Evolutionary conservation across 257 asterid genomes (phyloP), one percentile per base, ranked within the genome.

Genomic region (Lycium ferocissimum): DNA sequence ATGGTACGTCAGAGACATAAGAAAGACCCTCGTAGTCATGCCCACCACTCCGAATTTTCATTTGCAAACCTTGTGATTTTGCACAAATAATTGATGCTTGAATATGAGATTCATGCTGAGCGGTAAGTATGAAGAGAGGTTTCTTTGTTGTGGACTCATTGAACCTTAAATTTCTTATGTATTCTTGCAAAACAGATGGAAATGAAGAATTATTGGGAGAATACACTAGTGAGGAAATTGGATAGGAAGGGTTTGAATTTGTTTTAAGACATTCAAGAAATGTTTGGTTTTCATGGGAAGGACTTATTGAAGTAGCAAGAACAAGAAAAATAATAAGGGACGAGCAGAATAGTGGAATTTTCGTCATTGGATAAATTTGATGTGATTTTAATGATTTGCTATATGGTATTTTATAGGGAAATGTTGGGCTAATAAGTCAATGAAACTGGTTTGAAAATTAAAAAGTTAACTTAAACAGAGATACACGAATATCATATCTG

Each of bases 21-120:
- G 88, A 85, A 1, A 72, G n/a, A 7, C 88, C 88, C 51, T 85
- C 88, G 2, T 35, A 85, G 35, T 85, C 87, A 70, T 85, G 87
- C n/a, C 87, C 87, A 11, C 87, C 87, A 5, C 88, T 85, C 0
- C 85, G 45, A 0, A 81, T 81, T 82, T 72, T 81, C 88, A 81
- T 71, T 17, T 70, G 85, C 0, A 85, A n/a, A 40, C 67, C 83
- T 33, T 2, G 57, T 13, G 69, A 3, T 49, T 85, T 85, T 2
- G 85, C 88, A 13, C 88, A 85, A 2, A 81, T 5, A 5, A 85
- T 76, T 1, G 88, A 71, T 1, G 75, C 85, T 54, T 85, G 88
- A 38, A 85, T 81, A 45, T 85, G 88, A 12, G 85, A 81, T 20
- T 70, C 83, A 75, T 85, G 83, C 13, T 51, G 14, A 1, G 88